A percentile compares a stretch with the other conserved stretches of the same genome.
Evolutionary conservation across 345 rosid species (phyloP).

Genomic region (Erucastrum elatum): DNA sequence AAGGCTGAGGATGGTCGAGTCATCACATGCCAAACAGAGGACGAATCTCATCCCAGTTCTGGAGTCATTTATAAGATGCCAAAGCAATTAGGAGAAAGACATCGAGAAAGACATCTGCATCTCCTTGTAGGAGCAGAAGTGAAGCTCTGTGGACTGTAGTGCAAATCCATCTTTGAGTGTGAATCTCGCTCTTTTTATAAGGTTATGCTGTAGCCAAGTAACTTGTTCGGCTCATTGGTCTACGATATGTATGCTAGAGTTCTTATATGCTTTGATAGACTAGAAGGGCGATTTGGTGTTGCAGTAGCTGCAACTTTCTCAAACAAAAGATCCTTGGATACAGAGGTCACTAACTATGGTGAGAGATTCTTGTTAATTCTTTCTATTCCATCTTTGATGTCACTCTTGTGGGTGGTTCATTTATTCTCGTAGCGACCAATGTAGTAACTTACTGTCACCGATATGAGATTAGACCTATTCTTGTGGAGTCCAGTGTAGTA

Average conservation of each 20-base stretch:
- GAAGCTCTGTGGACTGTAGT: too few relatives aligned
- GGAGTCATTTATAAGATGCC: slow-evolving; percentile 32
- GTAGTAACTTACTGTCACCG: too few relatives aligned
- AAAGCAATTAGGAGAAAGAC: too few relatives aligned
- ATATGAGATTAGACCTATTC: not conserved
- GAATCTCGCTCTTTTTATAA: too few relatives aligned
- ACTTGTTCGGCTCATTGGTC: slow-evolving; percentile 57
- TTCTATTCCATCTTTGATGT: too few relatives aligned
- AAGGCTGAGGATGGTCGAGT: too few relatives aligned
- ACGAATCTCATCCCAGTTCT: slow-evolving; percentile 21
- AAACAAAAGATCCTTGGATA: not conserved
- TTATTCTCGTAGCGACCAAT: too few relatives aligned
- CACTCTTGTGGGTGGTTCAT: too few relatives aligned
- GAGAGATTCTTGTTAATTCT: not conserved
- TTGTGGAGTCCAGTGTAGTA: slow-evolving; percentile 16
- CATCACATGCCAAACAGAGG: not conserved
- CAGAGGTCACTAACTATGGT: not conserved
- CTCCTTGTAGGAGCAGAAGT: too few relatives aligned
- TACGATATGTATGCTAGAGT: slow-evolving; percentile 63
- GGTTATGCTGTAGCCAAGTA: slow-evolving; percentile 57
- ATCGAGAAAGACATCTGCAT: too few relatives aligned
- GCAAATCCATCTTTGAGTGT: too few relatives aligned
- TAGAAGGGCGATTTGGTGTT: slow-evolving; percentile 52
- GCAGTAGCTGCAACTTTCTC: slow-evolving; percentile 52
- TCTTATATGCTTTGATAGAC: slow-evolving; percentile 63